Base-by-base conservation (phyloP, 2,329 filamentous ascomycete species). In the Cercospora berteroae region DNA sequence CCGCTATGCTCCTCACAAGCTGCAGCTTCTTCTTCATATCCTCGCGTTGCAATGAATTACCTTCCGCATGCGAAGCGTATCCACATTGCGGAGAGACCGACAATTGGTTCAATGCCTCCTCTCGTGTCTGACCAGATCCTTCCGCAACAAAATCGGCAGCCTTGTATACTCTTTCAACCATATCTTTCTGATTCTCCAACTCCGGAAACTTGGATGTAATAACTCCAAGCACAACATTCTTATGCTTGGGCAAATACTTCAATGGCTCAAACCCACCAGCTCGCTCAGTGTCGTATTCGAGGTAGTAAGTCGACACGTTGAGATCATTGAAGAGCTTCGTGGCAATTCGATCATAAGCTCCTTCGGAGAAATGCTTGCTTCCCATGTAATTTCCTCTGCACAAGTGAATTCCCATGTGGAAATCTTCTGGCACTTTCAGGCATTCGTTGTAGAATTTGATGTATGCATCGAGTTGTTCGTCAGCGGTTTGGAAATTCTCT, bases 361-460 rank as follows among this genome's bases (percentile, higher is more conserved):
- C 82, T 66, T 83, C 81, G 20, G 78, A 80, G 72, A 83, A 83
- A 65, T 83, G 81, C 50, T 79, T 77, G 67, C 78, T 80, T 64
- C 80, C 80, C 31, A 83, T 77, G 66, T 82, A 83, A 73, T 83
- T 83, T 12, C 82, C 81, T 63, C 81, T 76, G 83, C 91, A 93
- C 61, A 93, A 82, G 76, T 94, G 91, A 16, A 94, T 88, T 56
- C 91, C 91, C 2, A 91, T 85, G 78, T 93, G 90, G 83, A 93
- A 86, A 75, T 93, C 90, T 2, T 82, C 77, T 0, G 90, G 89
- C 0, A 87, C 81, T 73, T 85, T 60, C 67, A 78, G 75, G 74
- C 84, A 87, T 78, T 90, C 88, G 77, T 93, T 93, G 83, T 93
- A 93, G 71, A 92, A 86, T 69, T 85, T 83, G 77, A 94, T 90